Evolutionary conservation across 495 filamentous ascomycete genomes (phyloP).

Genomic region (Paragyromitra xinjiangensis): DNA sequence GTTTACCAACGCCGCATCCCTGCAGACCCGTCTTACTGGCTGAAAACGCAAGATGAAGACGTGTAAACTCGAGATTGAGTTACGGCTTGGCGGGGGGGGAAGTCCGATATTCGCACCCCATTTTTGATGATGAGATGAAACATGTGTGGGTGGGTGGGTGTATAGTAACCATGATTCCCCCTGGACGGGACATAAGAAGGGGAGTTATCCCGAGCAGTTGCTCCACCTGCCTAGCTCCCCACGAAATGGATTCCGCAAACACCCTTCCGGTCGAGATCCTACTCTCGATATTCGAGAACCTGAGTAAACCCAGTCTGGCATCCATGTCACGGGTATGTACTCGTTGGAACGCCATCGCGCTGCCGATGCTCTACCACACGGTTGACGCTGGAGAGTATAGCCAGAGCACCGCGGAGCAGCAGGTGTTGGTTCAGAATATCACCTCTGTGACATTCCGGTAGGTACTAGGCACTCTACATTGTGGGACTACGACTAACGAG

Average conservation of each 20-base stretch:
- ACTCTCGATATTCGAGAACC: not conserved
- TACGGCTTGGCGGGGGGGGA: no score
- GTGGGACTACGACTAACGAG: no score
- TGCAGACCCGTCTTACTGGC: no score
- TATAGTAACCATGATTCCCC: not conserved
- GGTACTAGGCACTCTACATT: not conserved
- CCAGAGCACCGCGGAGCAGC: not conserved
- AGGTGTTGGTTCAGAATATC: not conserved
- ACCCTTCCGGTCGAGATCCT: not conserved
- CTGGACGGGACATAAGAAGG: not conserved
- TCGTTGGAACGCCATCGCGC: constrained; percentile 16
- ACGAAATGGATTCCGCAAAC: not conserved
- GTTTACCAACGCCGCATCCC: no score
- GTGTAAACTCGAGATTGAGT: no score
- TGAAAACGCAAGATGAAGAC: no score
- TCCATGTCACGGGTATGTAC: constrained; percentile 3
- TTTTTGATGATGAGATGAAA: not conserved
- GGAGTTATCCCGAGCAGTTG: no score
- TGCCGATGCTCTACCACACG: constrained; percentile 22
- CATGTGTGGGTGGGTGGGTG: not conserved
- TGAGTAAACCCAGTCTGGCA: not conserved
- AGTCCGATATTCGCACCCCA: not conserved
- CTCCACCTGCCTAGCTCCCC: not conserved
- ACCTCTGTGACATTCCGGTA: not conserved
- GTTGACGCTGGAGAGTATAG: not conserved